Evolutionary conservation across 2,329 filamentous ascomycete genomes (phyloP), one percentile per base, ranked within the genome.

Genomic region (Fusarium nanum): DNA sequence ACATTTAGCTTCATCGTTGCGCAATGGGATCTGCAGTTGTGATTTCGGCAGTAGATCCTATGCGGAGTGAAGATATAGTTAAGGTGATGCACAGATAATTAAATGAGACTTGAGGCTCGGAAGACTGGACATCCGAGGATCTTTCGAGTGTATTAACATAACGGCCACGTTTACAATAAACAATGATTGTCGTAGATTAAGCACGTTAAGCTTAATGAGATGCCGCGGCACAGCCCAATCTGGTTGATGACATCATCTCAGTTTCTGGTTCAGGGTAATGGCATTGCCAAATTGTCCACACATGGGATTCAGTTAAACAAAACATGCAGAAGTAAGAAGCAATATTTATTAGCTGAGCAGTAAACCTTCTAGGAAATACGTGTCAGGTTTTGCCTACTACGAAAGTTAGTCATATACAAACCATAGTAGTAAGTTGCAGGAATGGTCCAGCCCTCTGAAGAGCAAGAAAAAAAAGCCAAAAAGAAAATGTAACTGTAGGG

Each of bases 161-260:
- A 37, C 34, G 18, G 18, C 0, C 10, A 10, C 11, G 6, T 37
- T 12, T 37, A 37, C n/a, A 3, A 7, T 18, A 37, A n/a, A 37
- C 10, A n/a, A n/a, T 6, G 18, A 7, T 12, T n/a, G 34, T n/a
- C 2, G 0, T 11, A 12, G 0, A n/a, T n/a, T 37, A 6, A 28
- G 11, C 13, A 11, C 18, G 10, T 7, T 12, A 37, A 37, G 18
- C 10, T 37, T 12, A n/a, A 37, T n/a, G 34, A 12, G 5, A n/a
- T 6, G 10, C 28, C 28, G 28, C 28, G 28, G 28, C 28, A 28
- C 28, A 28, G 5, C 28, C 28, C 28, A 13, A 13, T 28, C 11
- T 28, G 28, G 28, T 6, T 28, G 13, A 28, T 28, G 28, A 28
- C 28, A 13, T 28, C 11, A 28, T 13, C 6, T 10, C 11, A 13